Evolutionary conservation across 1,284 basidiomycete genomes (phyloP).

Genomic region (Tilletiopsis washingtonensis): DNA sequence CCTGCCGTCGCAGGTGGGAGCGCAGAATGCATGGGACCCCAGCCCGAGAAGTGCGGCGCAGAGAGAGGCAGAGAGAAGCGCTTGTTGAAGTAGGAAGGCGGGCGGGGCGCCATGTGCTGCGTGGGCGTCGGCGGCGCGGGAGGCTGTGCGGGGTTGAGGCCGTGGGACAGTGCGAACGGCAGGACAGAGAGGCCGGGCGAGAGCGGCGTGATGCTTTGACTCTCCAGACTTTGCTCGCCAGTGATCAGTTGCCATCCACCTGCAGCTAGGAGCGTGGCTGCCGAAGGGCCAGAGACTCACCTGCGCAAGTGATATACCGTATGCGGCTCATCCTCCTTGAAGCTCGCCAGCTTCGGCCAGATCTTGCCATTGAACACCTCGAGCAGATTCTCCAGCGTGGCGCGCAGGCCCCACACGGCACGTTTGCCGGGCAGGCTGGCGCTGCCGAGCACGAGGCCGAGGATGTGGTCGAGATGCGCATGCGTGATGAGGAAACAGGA

Average conservation of each 20-base stretch:
- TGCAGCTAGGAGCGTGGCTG: too few species aligned
- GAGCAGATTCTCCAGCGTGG: constrained; percentile 62
- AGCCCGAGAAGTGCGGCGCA: too few species aligned
- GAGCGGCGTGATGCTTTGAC: too few species aligned
- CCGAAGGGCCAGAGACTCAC: too few species aligned
- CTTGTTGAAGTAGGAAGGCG: constrained; percentile 29
- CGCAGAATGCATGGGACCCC: too few species aligned
- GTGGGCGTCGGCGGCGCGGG: constrained; percentile 37
- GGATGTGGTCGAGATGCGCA: constrained; percentile 68
- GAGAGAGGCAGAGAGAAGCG: constrained; percentile 31
- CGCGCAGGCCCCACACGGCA: constrained; percentile 58
- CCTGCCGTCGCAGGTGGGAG: too few species aligned
- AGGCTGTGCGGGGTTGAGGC: constrained; percentile 25
- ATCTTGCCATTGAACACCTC: constrained; percentile 66
- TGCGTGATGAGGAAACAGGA: constrained; percentile 28
- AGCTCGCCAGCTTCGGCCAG: constrained; percentile 74
- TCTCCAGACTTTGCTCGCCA: too few species aligned
- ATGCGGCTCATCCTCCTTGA: constrained; percentile 52
- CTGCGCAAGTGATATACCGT: constrained; percentile 36
- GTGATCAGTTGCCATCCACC: neutral
- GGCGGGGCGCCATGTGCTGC: constrained; percentile 6
- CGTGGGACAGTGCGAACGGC: constrained; percentile 33
- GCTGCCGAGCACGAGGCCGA: constrained; percentile 64
- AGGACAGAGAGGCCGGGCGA: too few species aligned
- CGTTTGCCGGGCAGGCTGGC: constrained; percentile 64